A percentile compares a stretch with the other conserved stretches of the same genome.
These are phyloP conservation scores for Xylaria telfairii DNA, from an alignment of 495 filamentous ascomycete species.

Conservation along the genomic window DNA sequence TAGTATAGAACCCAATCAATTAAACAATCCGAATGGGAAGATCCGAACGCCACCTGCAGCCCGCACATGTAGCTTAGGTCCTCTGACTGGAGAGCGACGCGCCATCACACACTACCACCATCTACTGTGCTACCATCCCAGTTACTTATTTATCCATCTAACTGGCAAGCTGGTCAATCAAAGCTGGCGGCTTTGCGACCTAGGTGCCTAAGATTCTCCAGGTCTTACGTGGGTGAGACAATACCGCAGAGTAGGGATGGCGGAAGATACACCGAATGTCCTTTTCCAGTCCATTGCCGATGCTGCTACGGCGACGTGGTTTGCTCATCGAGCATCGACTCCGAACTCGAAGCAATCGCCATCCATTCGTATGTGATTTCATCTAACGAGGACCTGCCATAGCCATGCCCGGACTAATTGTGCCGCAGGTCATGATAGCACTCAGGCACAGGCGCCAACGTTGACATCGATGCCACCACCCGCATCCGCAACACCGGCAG, in stretches of 20 bases:
- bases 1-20: neutral
- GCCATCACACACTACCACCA: neutral
- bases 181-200: neutral
- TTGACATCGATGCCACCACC: neutral
- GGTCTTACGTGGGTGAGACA: neutral
- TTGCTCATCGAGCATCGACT: conserved; percentile 28
- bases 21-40: neutral
- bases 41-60: neutral
- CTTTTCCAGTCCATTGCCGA: conserved; percentile 26
- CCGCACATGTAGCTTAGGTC: neutral
- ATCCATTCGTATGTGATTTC: neutral
- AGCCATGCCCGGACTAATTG: neutral
- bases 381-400: neutral
- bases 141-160: too few species aligned
- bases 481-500: neutral
- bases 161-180: neutral
- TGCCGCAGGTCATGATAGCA: neutral
- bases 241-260: conserved; percentile 8
- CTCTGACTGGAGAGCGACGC: neutral
- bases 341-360: conserved; percentile 18
- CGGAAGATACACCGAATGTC: neutral
- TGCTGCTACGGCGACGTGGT: conserved; percentile 32
- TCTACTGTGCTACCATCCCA: too few species aligned
- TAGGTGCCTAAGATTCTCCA: neutral
- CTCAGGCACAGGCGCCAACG: neutral